Evolutionary conservation across 31 red algal genomes (phyloP).

Genomic region (Endocladia muricata): DNA sequence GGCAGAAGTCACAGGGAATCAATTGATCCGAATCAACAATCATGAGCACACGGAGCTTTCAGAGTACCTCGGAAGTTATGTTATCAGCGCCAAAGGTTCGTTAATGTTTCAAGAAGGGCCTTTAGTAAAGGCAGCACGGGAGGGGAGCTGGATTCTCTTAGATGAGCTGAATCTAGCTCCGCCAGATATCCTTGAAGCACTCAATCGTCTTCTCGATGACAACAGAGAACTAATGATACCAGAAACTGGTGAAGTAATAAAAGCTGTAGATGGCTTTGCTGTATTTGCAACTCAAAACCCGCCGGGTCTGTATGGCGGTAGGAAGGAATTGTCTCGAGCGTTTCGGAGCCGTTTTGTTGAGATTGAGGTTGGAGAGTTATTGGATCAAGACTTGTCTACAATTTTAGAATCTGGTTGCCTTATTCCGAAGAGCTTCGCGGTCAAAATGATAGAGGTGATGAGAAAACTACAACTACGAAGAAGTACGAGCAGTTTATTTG

Average conservation of each 20-base stretch:
- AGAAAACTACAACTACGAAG: slow-evolving; percentile 83
- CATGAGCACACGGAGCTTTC: slow-evolving; percentile 97
- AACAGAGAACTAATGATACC: slow-evolving; percentile 90
- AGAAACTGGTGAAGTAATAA: slow-evolving; percentile 86
- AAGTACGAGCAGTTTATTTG: slow-evolving; percentile 58
- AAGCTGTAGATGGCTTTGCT: slow-evolving; percentile 69
- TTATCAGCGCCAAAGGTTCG: slow-evolving; percentile 53
- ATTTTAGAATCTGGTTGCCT: slow-evolving; percentile 58
- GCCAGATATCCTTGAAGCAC: slow-evolving; percentile 88
- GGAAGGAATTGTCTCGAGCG: slow-evolving; percentile 88
- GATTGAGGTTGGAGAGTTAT: slow-evolving; percentile 73
- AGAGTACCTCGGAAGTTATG: slow-evolving; percentile 93
- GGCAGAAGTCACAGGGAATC: slow-evolving; percentile 72
- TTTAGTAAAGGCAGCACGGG: slow-evolving; percentile 78
- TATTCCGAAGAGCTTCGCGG: slow-evolving; percentile 78
- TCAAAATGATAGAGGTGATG: slow-evolving; percentile 87
- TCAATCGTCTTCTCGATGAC: slow-evolving; percentile 97
- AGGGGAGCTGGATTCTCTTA: slow-evolving; percentile 87
- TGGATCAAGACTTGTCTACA: slow-evolving; percentile 69
- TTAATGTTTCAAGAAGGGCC: slow-evolving; percentile 89
- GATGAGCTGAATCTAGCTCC: slow-evolving; percentile 99
- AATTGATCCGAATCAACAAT: slow-evolving; percentile 93
- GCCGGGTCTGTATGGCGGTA: slow-evolving; percentile 88
- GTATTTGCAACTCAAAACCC: slow-evolving; percentile 99
- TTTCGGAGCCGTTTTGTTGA: slow-evolving; percentile 93